Evolutionary conservation across 768 basidiomycete genomes (phyloP), one percentile per base, ranked within the genome.

Genomic region (Dentipellis sp.): DNA sequence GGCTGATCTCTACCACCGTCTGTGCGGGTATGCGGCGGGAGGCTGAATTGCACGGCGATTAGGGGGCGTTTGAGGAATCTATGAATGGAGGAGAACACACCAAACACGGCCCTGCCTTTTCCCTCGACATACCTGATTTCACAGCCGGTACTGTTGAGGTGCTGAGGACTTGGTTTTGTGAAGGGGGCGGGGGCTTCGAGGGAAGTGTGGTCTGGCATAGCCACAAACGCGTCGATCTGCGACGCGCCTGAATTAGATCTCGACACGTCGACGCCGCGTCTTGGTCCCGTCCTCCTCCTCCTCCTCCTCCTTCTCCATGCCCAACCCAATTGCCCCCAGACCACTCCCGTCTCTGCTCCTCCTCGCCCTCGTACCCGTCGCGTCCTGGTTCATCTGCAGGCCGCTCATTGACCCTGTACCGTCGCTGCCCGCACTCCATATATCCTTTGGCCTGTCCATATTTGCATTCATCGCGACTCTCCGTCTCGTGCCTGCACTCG

Each of bases 401-500:
- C 88, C 89, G 0, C 74, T 91, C 3, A 70, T 91, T 6, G 81
- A 84, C 57, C 88, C 88, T 0, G 64, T 77, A 0, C 88, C 88
- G 1, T 75, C 81, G 1, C 71, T 91, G 11, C 88, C 88, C 2
- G 82, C 82, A 0, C 71, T 97, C 19, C 85, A 89, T 64, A 82
- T 82, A 1, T 90, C 86, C 12, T 61, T 93, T 50, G 94, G 94
- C 0, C 86, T 95, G 70, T 86, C 91, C 1, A 69, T 95, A 50
- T 76, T 93, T 59, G 91, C 94, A 0, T 86, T 95, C 56, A 65
- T 91, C 10, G 80, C 82, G 2, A 84, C 89, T 1, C 65, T 91
- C 11, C 82, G 84, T 64, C 78, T 92, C 45, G 78, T 98, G 34
- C 95, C 94, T n/a, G 78, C 81, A 0, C 78, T 99, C 12, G 89